Base-by-base conservation (phyloP, 2,329 filamentous ascomycete species). In the Conoideocrella luteorostrata region DNA sequence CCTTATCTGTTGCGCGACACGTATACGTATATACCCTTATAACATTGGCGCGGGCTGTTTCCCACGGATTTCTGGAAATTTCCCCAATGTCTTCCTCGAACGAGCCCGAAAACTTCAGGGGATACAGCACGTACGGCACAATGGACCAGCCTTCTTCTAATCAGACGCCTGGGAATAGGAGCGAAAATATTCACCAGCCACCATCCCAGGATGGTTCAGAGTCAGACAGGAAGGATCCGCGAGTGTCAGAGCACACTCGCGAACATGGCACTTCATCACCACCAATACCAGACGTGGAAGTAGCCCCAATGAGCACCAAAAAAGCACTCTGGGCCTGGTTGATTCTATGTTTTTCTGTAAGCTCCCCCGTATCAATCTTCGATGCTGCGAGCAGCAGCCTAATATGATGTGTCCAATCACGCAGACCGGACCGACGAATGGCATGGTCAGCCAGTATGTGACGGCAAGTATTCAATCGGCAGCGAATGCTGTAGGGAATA, bases 391-490 rank as follows among this genome's bases (percentile, higher is more conserved):
- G 29, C 1, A 7, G n/a, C 32, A 11, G 5, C n/a, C 24, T 15
- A 9, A 26, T 28, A 3, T 3, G n/a, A n/a, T n/a, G n/a, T n/a
- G n/a, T n/a, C n/a, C n/a, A n/a, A 15, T 28, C 22, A n/a, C 12
- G 22, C 7, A 52, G 50, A 52, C 50, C 1, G 50, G 50, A 11
- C 50, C 50, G 15, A 52, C 50, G 11, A 47, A 21, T 23, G 38
- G 46, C 42, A 50, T 52, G 50, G 44, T 52, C 9, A 52, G 46
- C 29, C 46, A 17, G 15, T 52, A 52, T 41, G 50, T 52, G 9
- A 52, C 50, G 10, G 50, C 50, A 15, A 52, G 50, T 22, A 52
- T 52, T 11, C 50, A 52, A 22, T 48, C 50, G 2, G 50, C 48
- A 7, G 50, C 50, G 13, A 52, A 52, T 22, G 46, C 48, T 4